A percentile compares a stretch with the other conserved stretches of the same genome.
These are phyloP conservation scores for Vicia faba DNA, from an alignment of 306 rosid species.

Conservation along the genomic window DNA sequence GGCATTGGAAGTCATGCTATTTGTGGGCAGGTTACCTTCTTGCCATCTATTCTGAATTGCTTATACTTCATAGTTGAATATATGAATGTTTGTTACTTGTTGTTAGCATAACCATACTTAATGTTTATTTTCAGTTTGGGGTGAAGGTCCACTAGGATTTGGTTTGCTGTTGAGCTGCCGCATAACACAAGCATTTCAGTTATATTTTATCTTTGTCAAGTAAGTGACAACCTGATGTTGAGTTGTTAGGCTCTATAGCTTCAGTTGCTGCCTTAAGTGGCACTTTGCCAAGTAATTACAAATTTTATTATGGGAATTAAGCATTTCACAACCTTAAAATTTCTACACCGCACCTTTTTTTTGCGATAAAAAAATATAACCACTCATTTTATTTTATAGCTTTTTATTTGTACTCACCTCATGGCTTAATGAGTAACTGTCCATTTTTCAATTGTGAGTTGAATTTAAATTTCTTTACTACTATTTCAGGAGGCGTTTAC, in stretches of 20 bases:
- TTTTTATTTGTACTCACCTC: neutral
- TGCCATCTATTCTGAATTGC: constrained; percentile 20
- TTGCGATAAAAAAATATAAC: neutral
- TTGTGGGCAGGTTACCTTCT: constrained; percentile 77
- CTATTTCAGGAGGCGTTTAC: constrained; percentile 89
- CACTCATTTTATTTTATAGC: neutral
- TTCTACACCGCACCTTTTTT: neutral
- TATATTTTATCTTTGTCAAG: constrained; percentile 85
- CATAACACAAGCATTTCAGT: constrained; percentile 76
- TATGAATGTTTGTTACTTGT: constrained; percentile 17
- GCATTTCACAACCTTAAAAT: neutral
- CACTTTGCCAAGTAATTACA: constrained; percentile 2
- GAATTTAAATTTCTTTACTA: constrained; percentile 20
- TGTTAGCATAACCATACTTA: constrained; percentile 26
- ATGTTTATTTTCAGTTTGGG: constrained; percentile 74
- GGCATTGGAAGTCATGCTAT: constrained; percentile 82
- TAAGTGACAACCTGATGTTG: constrained; percentile 45
- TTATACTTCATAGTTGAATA: neutral
- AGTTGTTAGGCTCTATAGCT: constrained; percentile 22
- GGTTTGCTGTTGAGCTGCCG: constrained; percentile 92
- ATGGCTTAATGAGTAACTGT: constrained; percentile 30
- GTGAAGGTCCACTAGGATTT: constrained; percentile 89
- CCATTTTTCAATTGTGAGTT: constrained; percentile 14
- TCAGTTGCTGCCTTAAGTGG: constrained; percentile 6
- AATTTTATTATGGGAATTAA: constrained; percentile 1